Base-by-base conservation (phyloP, 1,284 basidiomycete species). In the Gymnopus androsaceus region DNA sequence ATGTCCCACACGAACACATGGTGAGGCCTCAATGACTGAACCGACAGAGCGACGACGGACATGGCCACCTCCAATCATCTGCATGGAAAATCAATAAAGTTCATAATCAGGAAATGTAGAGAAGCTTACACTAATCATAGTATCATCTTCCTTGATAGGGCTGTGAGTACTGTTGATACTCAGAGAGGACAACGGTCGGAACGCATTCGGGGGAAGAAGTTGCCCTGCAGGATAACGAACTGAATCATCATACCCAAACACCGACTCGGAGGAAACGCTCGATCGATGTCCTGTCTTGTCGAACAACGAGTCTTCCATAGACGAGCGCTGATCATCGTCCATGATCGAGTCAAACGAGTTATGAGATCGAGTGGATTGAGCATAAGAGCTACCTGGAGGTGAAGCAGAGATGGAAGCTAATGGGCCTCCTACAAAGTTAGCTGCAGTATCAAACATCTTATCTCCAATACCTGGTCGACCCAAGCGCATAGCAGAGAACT, bases 391-490 rank as follows among this genome's bases (percentile, higher is more conserved):
- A 31, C 42, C 78, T 9, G 78, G 67, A 2, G 88, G 87, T 0
- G 88, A 90, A 0, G 82, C 88, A 1, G 85, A 81, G 61, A 92
- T 92, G 0, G 87, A 76, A 0, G 78, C 69, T 27, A 92, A 75
- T 0, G 86, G 82, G 55, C 81, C 77, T 3, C 79, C n/a, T n/a
- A n/a, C 80, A 40, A 76, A 78, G 46, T 87, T 49, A 17, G 21
- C 48, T n/a, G 73, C 74, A 17, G 75, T 81, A 28, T 88, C 83
- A 64, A 94, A 92, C 92, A 94, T 94, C 76, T 93, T 91, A 66
- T 94, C 92, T 0, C 92, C 91, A 2, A 94, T 70, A 2, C 86
- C 90, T 2, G 92, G 92, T 19, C 92, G 79, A 2, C 77, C 84
- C 3, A 90, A 67, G 9, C 79, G 76, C 59, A 75, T 70, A 2